Base-by-base conservation (phyloP, 2,329 filamentous ascomycete species). In the Samsoniella hepiali region DNA sequence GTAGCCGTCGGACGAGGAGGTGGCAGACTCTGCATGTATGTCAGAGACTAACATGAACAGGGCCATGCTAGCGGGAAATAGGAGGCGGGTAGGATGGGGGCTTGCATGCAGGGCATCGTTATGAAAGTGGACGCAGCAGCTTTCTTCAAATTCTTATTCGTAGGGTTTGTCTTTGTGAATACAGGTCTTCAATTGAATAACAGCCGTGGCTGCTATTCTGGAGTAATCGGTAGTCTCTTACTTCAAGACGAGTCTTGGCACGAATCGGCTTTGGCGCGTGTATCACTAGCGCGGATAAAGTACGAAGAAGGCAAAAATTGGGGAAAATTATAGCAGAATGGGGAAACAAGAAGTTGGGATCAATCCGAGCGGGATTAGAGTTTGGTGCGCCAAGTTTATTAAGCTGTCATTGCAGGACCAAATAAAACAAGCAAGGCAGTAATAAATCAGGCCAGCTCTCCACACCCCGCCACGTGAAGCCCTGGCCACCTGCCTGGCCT, bases 401-500 rank as follows among this genome's bases (percentile, higher is more conserved):
- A n/a, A 9, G 44, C 34, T 56, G 31, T 36, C 51, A 54, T 57
- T 40, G 22, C 34, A 56, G 53, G 38, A 44, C 53, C 53, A 22
- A 57, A 34, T n/a, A 17, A 34, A 51, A 15, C 31, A 27, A 8
- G 27, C n/a, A 27, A 51, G 13, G 15, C 15, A 22, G 15, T 40
- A 58, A 29, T 22, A 47, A 47, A 57, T 63, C 44, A 63, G 49
- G 54, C 36, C 45, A 58, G 42, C 42, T 44, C 54, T 45, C 61
- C 61, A 56, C 61, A 63, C 29, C 58, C 44, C 34, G 54, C 61
- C 61, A 63, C 61, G 47, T 51, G 54, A 63, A 45, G 60, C 40
- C 59, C 59, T 56, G 47, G 57, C 57, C 29, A 31, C 17, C 57
- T 58, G 10, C 10, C 38, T 40, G 36, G 53, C 53, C 27, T 31